Percentiles rank a stretch among this genome's conserved stretches.
Evolutionary conservation across 768 basidiomycete genomes (phyloP).

Genomic region (Rhizopogon sp.): DNA sequence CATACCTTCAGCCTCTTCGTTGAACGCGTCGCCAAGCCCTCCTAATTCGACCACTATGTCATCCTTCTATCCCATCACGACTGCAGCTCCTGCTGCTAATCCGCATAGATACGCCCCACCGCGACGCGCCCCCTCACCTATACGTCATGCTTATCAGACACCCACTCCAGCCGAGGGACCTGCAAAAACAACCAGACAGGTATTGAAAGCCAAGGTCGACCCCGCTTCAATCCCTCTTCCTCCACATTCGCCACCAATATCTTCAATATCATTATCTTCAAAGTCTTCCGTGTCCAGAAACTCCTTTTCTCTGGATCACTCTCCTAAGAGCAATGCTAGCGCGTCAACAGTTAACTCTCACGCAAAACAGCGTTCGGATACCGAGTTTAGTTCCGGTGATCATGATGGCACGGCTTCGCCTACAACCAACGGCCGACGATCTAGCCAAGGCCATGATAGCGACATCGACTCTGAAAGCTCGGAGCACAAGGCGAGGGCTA

Average conservation of each 20-base stretch:
- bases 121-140: conserved; percentile 29
- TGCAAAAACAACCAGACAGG: conserved; percentile 11
- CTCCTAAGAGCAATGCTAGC: conserved; percentile 32
- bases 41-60: conserved; percentile 12
- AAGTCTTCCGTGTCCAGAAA: conserved; percentile 61
- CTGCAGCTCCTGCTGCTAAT: conserved; percentile 49
- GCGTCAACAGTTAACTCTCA: conserved; percentile 40
- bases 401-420: conserved; percentile 18
- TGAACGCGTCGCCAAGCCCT: conserved; percentile 22
- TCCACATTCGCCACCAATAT: conserved; percentile 66
- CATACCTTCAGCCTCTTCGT: conserved; percentile 25
- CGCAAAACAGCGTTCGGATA: conserved; percentile 27
- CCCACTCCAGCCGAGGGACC: conserved; percentile 21
- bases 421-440: conserved; percentile 9
- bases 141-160: conserved; percentile 28
- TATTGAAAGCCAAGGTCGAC: conserved; percentile 38
- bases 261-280: conserved; percentile 73
- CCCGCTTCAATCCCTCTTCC: conserved; percentile 56
- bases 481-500: conserved; percentile 55
- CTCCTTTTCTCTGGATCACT: conserved; percentile 37
- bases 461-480: conserved; percentile 28
- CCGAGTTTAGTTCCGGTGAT: conserved; percentile 7
- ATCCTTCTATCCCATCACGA: conserved; percentile 52
- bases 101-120: conserved; percentile 46
- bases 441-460: conserved; percentile 25